Evolutionary conservation across 2,329 filamentous ascomycete species (phyloP), one percentile per base, ranked within the genome.

Genomic region (Penicillium psychrosexuale): DNA sequence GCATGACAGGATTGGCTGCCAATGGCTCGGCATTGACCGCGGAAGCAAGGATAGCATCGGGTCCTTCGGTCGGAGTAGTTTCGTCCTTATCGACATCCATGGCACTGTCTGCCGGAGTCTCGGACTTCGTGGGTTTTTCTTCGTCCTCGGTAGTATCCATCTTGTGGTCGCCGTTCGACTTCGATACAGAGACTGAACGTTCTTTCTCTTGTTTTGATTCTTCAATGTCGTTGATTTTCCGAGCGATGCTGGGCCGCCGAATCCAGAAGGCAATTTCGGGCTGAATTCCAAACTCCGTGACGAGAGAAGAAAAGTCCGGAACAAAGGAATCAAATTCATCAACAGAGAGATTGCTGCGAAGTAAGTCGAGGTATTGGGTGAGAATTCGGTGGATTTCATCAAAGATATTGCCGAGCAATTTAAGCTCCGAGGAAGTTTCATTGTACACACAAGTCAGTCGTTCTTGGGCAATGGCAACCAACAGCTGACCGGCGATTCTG

Each of bases 391-490:
- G 90, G 19, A 95, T 88, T 69, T 96, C 92, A 69, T 99, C 94
- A 49, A 96, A 83, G 61, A 96, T 86, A 48, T 91, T 91, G 3
- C 90, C 89, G 12, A 97, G 77, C 40, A 92, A 87, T 72, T 99
- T 99, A 69, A 97, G 86, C 58, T 95, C 91, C 0, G 89, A 87
- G 55, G 88, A 84, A 8, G 91, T 85, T 7, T 88, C 82, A 38
- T 85, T 85, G 73, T 88, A 95, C 24, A 94, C 84, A 58, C 91
- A 94, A n/a, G 88, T 85, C 68, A 95, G 87, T 44, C 91, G 86
- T 72, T 96, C 91, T 68, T 97, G 92, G 0, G 92, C 90, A 63
- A 99, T 87, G 42, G 91, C 88, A 63, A 97, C 83, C n/a, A 99
- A 82, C 2, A 97, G 80, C 56, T 90, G 88, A 1, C 89, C 88